Percentiles rank a stretch among this genome's conserved stretches.
These are phyloP conservation scores for Zanthoxylum bungeanum DNA, from an alignment of 345 rosid species.

Conservation along the genomic window DNA sequence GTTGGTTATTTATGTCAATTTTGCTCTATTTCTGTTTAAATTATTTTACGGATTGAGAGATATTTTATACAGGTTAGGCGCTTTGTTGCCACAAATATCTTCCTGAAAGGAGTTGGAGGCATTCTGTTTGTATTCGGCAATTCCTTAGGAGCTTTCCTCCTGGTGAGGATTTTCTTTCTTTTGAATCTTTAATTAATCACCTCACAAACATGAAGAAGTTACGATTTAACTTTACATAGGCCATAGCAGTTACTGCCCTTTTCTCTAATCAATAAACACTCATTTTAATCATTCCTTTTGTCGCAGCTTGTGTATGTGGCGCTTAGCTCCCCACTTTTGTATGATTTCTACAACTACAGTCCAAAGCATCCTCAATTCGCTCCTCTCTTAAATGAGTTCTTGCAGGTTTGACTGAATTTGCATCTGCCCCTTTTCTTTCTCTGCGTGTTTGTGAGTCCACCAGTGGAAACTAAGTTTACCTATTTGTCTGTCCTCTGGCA, in stretches of 20 bases:
- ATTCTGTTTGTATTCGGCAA: constrained; percentile 75
- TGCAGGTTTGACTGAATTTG: constrained; percentile 45
- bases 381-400: constrained; percentile 54
- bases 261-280: background rate
- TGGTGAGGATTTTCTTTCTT: constrained; percentile 47
- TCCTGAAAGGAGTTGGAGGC: constrained; percentile 73
- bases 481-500: constrained; percentile 27
- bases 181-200: background rate
- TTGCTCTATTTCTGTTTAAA: background rate
- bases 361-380: constrained; percentile 38
- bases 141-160: constrained; percentile 66
- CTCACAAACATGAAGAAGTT: background rate
- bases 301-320: constrained; percentile 63
- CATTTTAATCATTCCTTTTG: constrained; percentile 8
- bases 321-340: constrained; percentile 55
- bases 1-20: background rate
- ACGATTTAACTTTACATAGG: background rate
- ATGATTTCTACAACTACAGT: constrained; percentile 81
- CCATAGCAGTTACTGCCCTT: background rate
- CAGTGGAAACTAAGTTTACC: background rate
- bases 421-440: background rate
- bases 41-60: constrained; percentile 12
- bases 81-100: constrained; percentile 36
- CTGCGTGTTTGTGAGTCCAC: background rate
- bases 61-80: constrained; percentile 46